These are phyloP conservation scores for Albizia julibrissin DNA, from an alignment of 306 rosid genomes.

Conservation along the genomic window DNA sequence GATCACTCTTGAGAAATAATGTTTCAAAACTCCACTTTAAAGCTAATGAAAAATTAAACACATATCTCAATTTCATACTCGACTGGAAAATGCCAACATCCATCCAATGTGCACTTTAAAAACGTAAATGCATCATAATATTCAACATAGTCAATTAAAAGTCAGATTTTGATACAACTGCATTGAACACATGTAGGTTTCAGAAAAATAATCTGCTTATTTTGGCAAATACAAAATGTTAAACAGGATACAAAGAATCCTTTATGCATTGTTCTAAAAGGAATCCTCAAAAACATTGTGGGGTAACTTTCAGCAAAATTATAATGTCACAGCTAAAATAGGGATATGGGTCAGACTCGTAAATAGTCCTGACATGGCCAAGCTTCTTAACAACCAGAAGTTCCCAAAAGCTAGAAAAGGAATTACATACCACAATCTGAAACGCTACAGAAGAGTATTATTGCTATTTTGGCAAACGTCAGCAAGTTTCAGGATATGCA, in stretches of 20 bases:
- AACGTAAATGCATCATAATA: background rate
- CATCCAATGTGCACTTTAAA: background rate
- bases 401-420: background rate
- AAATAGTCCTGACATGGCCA: background rate
- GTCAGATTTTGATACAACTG: background rate
- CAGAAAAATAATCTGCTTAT: background rate
- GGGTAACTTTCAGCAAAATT: background rate
- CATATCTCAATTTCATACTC: background rate
- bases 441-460: background rate
- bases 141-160: background rate
- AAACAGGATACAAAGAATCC: background rate
- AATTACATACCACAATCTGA: background rate
- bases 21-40: background rate
- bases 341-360: background rate
- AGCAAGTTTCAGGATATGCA: conserved; percentile 1
- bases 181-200: background rate
- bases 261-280: background rate
- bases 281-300: background rate
- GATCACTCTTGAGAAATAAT: background rate
- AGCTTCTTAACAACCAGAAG: background rate
- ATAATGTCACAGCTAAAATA: background rate
- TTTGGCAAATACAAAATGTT: background rate
- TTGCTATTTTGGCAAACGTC: background rate
- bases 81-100: conserved; percentile 18
- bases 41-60: background rate